These are phyloP conservation scores for Scolecobasidium constrictum DNA, from an alignment of 2,329 filamentous ascomycete genomes.

Conservation along the genomic window DNA sequence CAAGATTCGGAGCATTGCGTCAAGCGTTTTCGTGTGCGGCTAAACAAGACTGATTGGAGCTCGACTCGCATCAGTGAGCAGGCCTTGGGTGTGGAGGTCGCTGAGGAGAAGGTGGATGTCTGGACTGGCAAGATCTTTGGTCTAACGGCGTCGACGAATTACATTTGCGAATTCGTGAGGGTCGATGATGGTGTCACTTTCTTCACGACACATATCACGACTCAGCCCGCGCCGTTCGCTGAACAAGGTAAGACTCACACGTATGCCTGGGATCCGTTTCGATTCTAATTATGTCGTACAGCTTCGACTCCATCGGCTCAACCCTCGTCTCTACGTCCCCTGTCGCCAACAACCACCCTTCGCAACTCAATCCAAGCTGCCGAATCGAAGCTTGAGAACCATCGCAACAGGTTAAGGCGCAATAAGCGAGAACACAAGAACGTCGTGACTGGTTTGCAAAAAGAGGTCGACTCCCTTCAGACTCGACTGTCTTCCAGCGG, in stretches of 20 bases:
- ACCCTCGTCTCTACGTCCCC: conserved; percentile 56
- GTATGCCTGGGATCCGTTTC: too few species aligned
- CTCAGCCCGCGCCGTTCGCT: conserved; percentile 46
- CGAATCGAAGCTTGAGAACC: conserved; percentile 59
- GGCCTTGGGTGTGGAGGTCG: conserved; percentile 34
- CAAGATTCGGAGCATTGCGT: conserved; percentile 30
- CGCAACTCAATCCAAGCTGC: conserved; percentile 65
- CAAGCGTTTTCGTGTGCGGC: conserved; percentile 68
- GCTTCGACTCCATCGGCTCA: conserved; percentile 33
- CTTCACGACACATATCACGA: conserved; percentile 63
- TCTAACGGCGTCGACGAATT: conserved; percentile 62
- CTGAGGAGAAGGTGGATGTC: conserved; percentile 36
- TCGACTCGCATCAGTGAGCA: conserved; percentile 56
- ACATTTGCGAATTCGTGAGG: conserved; percentile 68
- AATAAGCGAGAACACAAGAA: conserved; percentile 66
- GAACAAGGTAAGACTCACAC: conserved; percentile 49
- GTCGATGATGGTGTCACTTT: conserved; percentile 54
- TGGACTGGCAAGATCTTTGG: conserved; percentile 63
- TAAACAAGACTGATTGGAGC: conserved; percentile 73
- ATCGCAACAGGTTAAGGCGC: conserved; percentile 57
- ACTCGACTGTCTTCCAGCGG: conserved; percentile 55
- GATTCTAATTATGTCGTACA: too few species aligned
- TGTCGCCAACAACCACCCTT: conserved; percentile 66
- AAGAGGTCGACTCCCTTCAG: conserved; percentile 61
- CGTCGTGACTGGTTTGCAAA: conserved; percentile 54